A percentile compares a stretch with the other conserved stretches of the same genome.
Evolutionary conservation across 441 rosid species (phyloP).

Genomic region (Aleurites moluccanus): DNA sequence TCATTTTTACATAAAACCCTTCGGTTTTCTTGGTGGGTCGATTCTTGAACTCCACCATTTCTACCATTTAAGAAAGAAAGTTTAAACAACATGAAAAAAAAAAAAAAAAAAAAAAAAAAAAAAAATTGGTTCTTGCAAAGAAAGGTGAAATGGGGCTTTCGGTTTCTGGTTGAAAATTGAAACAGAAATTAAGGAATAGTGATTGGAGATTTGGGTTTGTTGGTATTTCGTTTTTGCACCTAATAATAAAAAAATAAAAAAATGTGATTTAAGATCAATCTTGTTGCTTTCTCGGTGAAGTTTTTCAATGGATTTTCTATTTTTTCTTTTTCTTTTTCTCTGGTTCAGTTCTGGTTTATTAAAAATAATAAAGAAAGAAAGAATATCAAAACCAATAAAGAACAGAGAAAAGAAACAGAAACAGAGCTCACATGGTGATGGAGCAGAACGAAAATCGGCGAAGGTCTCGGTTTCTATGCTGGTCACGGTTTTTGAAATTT

Average conservation of each 20-base stretch:
- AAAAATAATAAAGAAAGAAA: not conserved
- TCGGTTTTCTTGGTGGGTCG: slow-evolving; percentile 31
- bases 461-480: slow-evolving; percentile 33
- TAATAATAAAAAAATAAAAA: not conserved
- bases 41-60: slow-evolving; percentile 44
- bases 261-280: not conserved
- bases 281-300: not conserved
- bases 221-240: slow-evolving; percentile 40
- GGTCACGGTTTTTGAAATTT: not conserved
- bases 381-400: not conserved
- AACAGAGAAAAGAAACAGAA: slow-evolving; percentile 1
- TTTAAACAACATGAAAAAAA: not conserved
- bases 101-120: not conserved
- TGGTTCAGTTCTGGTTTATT: not conserved
- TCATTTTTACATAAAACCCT: slow-evolving; percentile 58
- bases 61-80: slow-evolving; percentile 35
- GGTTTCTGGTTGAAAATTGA: slow-evolving; percentile 30
- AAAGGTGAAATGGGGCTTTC: slow-evolving; percentile 59
- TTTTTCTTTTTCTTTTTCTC: no score
- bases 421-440: slow-evolving; percentile 30
- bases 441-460: slow-evolving; percentile 31
- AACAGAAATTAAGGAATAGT: slow-evolving; percentile 51
- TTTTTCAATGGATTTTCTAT: slow-evolving; percentile 6
- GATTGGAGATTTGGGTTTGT: slow-evolving; percentile 40
- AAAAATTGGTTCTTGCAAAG: not conserved